Evolutionary conservation across 306 rosid genomes (phyloP).

Genomic region (Casuarina cunninghamiana): DNA sequence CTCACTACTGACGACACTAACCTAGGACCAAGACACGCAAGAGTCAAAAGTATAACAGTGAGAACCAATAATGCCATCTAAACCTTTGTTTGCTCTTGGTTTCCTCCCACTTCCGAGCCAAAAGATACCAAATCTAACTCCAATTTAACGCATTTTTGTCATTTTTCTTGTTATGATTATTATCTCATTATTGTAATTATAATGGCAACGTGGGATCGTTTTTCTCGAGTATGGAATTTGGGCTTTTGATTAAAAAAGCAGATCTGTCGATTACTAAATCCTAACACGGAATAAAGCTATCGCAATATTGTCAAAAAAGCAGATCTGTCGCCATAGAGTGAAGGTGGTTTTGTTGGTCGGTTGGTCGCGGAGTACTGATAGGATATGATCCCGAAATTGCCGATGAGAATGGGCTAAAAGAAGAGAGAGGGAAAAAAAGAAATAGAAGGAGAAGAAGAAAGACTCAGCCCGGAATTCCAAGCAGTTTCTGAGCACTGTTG

Average conservation of each 20-base stretch:
- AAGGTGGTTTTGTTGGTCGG: conserved; percentile 40
- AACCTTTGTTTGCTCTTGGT: neutral
- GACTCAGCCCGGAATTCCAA: conserved; percentile 53
- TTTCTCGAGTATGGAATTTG: conserved; percentile 45
- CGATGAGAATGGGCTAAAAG: neutral
- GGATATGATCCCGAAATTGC: conserved; percentile 35
- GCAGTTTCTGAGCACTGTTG: conserved; percentile 34
- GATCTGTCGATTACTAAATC: conserved; percentile 28
- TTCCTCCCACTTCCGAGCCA: neutral
- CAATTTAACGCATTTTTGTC: neutral
- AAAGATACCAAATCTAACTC: neutral
- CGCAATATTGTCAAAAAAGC: conserved; percentile 44
- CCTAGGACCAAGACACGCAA: conserved; percentile 9
- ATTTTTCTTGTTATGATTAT: conserved; percentile 19
- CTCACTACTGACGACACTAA: conserved; percentile 3
- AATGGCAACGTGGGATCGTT: neutral
- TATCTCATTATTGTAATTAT: conserved; percentile 26
- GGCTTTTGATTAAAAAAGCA: too few relatives aligned
- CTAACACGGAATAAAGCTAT: conserved; percentile 40
- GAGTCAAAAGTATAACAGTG: conserved; percentile 15
- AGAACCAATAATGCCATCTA: neutral
- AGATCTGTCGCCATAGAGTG: conserved; percentile 24
- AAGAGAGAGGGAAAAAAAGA: conserved; percentile 12
- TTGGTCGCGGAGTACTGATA: conserved; percentile 38
- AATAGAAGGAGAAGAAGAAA: conserved; percentile 21